Base-by-base conservation (phyloP, 2,329 filamentous ascomycete species). In the Fusarium devonianum region DNA sequence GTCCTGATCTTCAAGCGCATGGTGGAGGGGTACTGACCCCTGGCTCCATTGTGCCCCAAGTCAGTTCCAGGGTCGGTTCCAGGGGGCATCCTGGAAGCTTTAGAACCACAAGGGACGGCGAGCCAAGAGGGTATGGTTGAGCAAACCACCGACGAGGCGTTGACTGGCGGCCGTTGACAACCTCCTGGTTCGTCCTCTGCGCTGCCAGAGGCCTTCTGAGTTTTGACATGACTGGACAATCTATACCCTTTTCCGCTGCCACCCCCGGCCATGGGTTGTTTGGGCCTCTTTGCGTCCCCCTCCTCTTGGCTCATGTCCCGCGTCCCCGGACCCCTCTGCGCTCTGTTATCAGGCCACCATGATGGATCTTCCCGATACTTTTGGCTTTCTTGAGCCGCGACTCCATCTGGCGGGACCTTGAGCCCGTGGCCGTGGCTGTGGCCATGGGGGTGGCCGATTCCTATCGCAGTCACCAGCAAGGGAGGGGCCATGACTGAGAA, bases 361-460 rank as follows among this genome's bases (percentile, higher is more conserved):
- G 42, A 34, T 44, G 60, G 55, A 60, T 43, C 49, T 60, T 65
- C 56, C 61, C 46, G 59, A 65, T 63, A 49, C 44, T 54, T 53
- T 54, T 54, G 49, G 44, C 41, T 3, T n/a, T 29, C 43, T 38
- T 29, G 33, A 50, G 52, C 39, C 50, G 37, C 53, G 56, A 42
- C 56, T 50, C 29, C 44, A 47, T 50, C 42, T 30, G 49, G 53
- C 49, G 57, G 49, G 57, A 44, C 41, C 23, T 29, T 49, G 59
- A 49, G 41, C 52, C 32, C 37, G 36, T n/a, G 23, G n/a, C 25
- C 36, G 14, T 38, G 39, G 42, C 37, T 47, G 46, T 54, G 44
- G 37, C 38, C 38, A 43, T n/a, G 40, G 39, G 52, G 59, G 51
- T 46, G 37, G 32, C 37, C 39, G 46, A 43, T 49, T 52, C 59